These are phyloP conservation scores for Bipolaris sorokiniana DNA, from an alignment of 2,329 filamentous ascomycete species.

Conservation along the genomic window DNA sequence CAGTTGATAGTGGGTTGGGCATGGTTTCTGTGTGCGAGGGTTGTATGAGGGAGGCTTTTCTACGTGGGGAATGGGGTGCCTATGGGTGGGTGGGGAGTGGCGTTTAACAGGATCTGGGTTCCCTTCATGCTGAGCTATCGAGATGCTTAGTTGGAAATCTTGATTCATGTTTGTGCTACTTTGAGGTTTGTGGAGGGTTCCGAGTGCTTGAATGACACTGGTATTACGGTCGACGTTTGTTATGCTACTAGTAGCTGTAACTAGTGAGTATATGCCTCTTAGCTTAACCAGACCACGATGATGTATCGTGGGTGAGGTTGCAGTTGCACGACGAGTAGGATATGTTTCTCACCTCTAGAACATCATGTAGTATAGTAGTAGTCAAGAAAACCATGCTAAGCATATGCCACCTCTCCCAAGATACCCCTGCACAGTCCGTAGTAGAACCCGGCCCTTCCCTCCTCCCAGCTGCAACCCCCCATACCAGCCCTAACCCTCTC, in stretches of 20 bases:
- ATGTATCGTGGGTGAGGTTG: conserved; percentile 16
- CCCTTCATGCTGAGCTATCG: conserved; percentile 9
- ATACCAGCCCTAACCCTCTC: too few species aligned
- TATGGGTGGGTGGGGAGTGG: conserved; percentile 7
- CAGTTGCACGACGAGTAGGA: conserved; percentile 12
- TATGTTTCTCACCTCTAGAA: background rate
- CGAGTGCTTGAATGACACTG: conserved; percentile 13
- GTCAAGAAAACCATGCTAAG: too few species aligned
- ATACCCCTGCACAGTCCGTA: too few species aligned
- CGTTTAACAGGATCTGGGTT: conserved; percentile 16
- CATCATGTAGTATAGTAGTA: background rate
- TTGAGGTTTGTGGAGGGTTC: conserved; percentile 19
- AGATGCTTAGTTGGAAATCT: conserved; percentile 23
- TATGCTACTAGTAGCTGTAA: conserved; percentile 22
- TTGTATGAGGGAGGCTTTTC: background rate
- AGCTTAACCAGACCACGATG: conserved; percentile 19
- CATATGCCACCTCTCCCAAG: too few species aligned
- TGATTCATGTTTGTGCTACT: conserved; percentile 26
- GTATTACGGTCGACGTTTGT: conserved; percentile 36
- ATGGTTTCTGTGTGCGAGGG: background rate
- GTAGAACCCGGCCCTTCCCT: too few species aligned
- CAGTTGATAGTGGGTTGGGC: too few species aligned
- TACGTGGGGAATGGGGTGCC: conserved; percentile 26
- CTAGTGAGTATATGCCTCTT: conserved; percentile 21
- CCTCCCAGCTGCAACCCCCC: too few species aligned